Evolutionary conservation across 2,329 filamentous ascomycete genomes (phyloP), one percentile per base, ranked within the genome.

Genomic region (Curvularia spicifera): DNA sequence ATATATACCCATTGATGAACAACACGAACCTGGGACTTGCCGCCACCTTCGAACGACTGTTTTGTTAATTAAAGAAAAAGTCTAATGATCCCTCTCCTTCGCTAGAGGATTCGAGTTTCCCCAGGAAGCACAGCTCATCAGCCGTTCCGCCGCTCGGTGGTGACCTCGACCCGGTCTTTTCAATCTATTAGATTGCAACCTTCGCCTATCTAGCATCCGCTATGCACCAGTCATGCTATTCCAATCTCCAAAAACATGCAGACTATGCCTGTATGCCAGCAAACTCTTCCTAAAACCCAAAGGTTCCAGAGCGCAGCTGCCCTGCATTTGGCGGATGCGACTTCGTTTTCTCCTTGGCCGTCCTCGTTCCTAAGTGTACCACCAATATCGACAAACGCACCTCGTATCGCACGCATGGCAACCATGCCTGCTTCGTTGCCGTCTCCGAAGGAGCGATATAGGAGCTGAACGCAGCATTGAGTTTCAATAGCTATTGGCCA

Each of bases 151-250:
- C 37, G 64, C 54, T 42, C 54, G 53, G 60, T 59, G 60, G 59
- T 54, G 69, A 71, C 69, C 69, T 70, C 68, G 69, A 68, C 69
- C 68, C 54, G 57, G 64, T 63, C 69, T 66, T 64, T 64, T 46
- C 67, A 74, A 74, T 74, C 46, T 74, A 73, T 67, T 67, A 68
- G 72, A 74, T 73, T 72, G 22, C 22, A 56, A 67, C 48, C 26
- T 46, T 54, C 57, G 57, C 59, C 63, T 61, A 54, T 61, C 54
- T 56, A 43, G 28, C 61, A 45, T 48, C 42, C 49, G 33, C 47
- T 43, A 26, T 56, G 51, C 58, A 60, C 53, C 49, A 52, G 61
- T 69, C 61, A 64, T 57, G 61, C 62, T 65, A 61, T 58, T 53
- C 31, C 18, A 42, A 51, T 48, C 51, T 53, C 71, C 73, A 71